Percentiles rank a stretch among this genome's conserved stretches.
phyloP scores from a whole-genome alignment of 2,329 filamentous ascomycete species.

The Mycosphaerella sp. region DNA sequence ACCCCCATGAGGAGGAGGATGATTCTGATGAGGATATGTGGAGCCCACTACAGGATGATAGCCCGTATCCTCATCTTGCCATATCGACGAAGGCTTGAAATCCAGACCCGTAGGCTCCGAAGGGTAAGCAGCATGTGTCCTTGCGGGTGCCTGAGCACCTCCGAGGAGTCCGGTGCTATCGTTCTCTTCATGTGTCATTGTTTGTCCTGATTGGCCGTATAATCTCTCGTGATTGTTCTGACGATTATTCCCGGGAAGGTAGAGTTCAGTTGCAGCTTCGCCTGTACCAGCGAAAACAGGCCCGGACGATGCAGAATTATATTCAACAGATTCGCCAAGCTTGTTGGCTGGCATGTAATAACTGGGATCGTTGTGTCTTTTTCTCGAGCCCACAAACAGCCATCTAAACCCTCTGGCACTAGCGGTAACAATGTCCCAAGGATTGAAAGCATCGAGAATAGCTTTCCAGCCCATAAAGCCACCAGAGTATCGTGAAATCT shows the following conservation, averaged over 20 bases:
- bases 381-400: conserved; percentile 67
- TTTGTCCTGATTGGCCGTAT: not conserved
- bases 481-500: conserved; percentile 48
- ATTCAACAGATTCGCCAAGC: conserved; percentile 14
- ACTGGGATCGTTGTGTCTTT: conserved; percentile 43
- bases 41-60: conserved; percentile 26
- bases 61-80: conserved; percentile 8
- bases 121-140: not conserved
- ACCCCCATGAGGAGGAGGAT: too few relatives aligned
- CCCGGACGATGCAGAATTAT: conserved; percentile 8
- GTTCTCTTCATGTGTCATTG: conserved; percentile 18
- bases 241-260: conserved; percentile 11
- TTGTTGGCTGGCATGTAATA: conserved; percentile 36
- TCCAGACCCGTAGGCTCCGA: conserved; percentile 8
- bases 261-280: conserved; percentile 24
- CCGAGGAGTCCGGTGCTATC: conserved; percentile 27
- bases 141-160: conserved; percentile 17
- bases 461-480: conserved; percentile 60
- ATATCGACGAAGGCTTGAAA: conserved; percentile 17
- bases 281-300: conserved; percentile 19
- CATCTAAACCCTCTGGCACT: conserved; percentile 71
- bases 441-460: conserved; percentile 65
- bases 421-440: conserved; percentile 77
- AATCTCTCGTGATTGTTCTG: conserved; percentile 1
- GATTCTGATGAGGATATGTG: conserved; percentile 9